Percentiles rank a stretch among this genome's conserved stretches.
These are phyloP conservation scores for Carpinus viminea DNA, from an alignment of 306 rosid genomes.

Conservation along the genomic window DNA sequence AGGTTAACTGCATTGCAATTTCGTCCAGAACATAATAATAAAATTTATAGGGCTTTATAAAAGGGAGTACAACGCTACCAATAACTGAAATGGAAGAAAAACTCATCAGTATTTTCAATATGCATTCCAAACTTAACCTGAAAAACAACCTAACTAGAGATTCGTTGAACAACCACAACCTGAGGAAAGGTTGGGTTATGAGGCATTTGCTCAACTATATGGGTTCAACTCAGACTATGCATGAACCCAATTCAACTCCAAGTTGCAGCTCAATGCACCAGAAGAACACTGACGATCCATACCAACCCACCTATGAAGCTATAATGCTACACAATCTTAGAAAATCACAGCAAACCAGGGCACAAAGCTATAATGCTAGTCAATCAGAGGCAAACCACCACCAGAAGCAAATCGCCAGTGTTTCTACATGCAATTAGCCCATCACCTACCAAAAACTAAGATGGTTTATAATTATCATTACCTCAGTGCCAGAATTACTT, in stretches of 20 bases:
- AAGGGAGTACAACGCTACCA: not conserved
- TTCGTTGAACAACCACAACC: not conserved
- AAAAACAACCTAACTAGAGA: not conserved
- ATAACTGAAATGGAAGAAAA: not conserved
- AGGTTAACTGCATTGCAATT: not conserved
- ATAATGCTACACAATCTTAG: not conserved
- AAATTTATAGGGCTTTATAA: not conserved
- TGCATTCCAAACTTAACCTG: not conserved
- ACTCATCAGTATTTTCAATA: not conserved
- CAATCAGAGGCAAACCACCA: not conserved
- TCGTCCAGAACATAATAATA: not conserved
- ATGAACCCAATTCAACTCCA: not conserved
- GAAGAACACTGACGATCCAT: not conserved
- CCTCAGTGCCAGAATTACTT: no score
- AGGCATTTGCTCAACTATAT: not conserved
- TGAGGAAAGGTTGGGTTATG: not conserved
- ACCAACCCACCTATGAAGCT: not conserved
- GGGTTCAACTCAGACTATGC: not conserved
- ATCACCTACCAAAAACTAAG: not conserved
- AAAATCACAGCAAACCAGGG: not conserved
- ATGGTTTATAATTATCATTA: not conserved
- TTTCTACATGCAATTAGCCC: not conserved
- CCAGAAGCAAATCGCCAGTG: not conserved
- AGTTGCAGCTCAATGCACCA: not conserved
- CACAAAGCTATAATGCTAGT: not conserved